These are phyloP conservation scores for Paraphaeosphaeria sporulosa DNA, from an alignment of 2,329 filamentous ascomycete genomes.

Conservation along the genomic window DNA sequence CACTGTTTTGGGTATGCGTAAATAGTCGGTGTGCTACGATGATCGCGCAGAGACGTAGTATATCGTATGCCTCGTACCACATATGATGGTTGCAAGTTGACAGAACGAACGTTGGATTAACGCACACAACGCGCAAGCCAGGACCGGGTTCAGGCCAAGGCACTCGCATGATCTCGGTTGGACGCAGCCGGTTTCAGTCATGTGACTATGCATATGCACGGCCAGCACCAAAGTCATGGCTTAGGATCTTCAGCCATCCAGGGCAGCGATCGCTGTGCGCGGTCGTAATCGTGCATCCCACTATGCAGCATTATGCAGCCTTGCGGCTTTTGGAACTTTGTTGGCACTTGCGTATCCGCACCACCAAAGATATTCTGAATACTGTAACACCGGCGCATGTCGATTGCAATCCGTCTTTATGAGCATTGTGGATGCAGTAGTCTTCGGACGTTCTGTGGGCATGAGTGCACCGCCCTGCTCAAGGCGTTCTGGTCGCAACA, in stretches of 20 bases:
- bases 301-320: slow-evolving; percentile 3
- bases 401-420: not conserved
- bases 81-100: not conserved
- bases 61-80: not conserved
- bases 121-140: not conserved
- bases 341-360: not conserved
- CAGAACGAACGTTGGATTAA: slow-evolving; percentile 9
- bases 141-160: slow-evolving; percentile 3
- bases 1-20: not conserved
- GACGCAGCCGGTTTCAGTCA: not conserved
- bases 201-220: slow-evolving; percentile 5
- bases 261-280: not conserved
- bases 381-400: too few relatives aligned
- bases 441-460: not conserved
- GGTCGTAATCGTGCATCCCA: not conserved
- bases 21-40: not conserved
- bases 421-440: not conserved
- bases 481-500: slow-evolving; percentile 4
- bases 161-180: slow-evolving; percentile 9
- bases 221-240: not conserved
- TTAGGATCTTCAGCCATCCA: not conserved
- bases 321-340: not conserved
- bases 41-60: not conserved
- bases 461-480: not conserved
- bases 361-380: not conserved